Evolutionary conservation across 805 yeast species (phyloP).

Genomic region (Tetrapisispora pingtungensis): DNA sequence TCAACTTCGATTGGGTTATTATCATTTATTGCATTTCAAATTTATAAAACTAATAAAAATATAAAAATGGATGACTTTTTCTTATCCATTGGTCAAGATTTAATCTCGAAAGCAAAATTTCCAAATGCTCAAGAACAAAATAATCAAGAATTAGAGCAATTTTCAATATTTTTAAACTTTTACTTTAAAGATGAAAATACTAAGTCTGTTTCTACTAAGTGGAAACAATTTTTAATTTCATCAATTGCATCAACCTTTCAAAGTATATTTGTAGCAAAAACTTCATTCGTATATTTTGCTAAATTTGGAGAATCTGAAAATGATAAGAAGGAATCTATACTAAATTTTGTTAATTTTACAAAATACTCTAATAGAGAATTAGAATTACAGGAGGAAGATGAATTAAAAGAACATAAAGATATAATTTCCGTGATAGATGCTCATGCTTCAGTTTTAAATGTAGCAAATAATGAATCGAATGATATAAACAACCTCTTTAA

Average conservation of each 20-base stretch:
- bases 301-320: constrained; percentile 7
- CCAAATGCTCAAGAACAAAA: constrained; percentile 36
- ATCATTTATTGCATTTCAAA: constrained; percentile 1
- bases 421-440: constrained; percentile 27
- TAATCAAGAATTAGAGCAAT: constrained; percentile 25
- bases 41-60: constrained; percentile 1
- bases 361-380: constrained; percentile 33
- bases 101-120: constrained; percentile 28
- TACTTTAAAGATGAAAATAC: constrained; percentile 15
- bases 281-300: constrained; percentile 30
- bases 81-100: constrained; percentile 8
- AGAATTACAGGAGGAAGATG: constrained; percentile 30
- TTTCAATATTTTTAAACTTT: constrained; percentile 23
- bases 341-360: constrained; percentile 33
- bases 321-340: constrained; percentile 19
- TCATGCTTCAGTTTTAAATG: constrained; percentile 16
- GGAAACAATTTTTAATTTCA: constrained; percentile 21
- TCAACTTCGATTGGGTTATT: background rate
- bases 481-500: constrained; percentile 14
- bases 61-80: constrained; percentile 11
- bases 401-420: constrained; percentile 29
- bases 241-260: constrained; percentile 40
- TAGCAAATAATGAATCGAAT: constrained; percentile 1
- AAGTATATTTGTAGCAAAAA: constrained; percentile 28
- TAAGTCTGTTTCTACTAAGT: constrained; percentile 10